Evolutionary conservation across 129 eudicot genomes (phyloP).

Genomic region (Artemisia tridentata): DNA sequence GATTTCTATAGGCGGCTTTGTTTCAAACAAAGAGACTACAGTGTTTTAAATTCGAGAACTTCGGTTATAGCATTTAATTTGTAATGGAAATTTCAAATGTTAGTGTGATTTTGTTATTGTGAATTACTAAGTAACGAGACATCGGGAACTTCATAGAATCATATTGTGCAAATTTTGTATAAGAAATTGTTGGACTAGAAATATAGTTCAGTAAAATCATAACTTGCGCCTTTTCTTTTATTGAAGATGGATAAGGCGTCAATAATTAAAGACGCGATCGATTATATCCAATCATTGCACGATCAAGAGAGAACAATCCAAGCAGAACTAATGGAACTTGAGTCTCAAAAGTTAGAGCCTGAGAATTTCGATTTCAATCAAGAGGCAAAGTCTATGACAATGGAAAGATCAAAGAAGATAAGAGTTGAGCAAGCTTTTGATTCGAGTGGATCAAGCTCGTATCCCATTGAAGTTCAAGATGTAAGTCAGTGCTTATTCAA

Average conservation of each 20-base stretch:
- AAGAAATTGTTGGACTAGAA: no score
- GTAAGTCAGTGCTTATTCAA: slow-evolving; percentile 30
- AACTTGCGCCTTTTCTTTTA: background rate
- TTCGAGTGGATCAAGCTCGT: slow-evolving; percentile 31
- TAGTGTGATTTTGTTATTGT: no score
- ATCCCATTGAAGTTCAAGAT: slow-evolving; percentile 65
- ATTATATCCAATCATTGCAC: slow-evolving; percentile 55
- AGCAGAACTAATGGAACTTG: slow-evolving; percentile 54
- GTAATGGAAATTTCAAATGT: no score
- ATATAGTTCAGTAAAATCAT: background rate
- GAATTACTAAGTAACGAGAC: no score
- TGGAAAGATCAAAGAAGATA: slow-evolving; percentile 43
- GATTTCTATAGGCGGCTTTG: no score
- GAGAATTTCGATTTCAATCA: slow-evolving; percentile 25
- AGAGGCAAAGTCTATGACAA: slow-evolving; percentile 12
- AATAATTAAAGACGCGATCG: slow-evolving; percentile 75
- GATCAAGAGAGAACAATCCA: slow-evolving; percentile 58
- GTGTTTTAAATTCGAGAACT: no score
- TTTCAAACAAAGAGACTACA: no score
- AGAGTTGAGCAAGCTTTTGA: slow-evolving; percentile 30
- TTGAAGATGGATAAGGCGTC: slow-evolving; percentile 92
- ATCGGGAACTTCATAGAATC: no score
- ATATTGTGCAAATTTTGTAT: no score
- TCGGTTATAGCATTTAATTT: no score
- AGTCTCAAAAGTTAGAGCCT: slow-evolving; percentile 30